Evolutionary conservation across 2,329 filamentous ascomycete genomes (phyloP).

Genomic region (Aspergillus niger): DNA sequence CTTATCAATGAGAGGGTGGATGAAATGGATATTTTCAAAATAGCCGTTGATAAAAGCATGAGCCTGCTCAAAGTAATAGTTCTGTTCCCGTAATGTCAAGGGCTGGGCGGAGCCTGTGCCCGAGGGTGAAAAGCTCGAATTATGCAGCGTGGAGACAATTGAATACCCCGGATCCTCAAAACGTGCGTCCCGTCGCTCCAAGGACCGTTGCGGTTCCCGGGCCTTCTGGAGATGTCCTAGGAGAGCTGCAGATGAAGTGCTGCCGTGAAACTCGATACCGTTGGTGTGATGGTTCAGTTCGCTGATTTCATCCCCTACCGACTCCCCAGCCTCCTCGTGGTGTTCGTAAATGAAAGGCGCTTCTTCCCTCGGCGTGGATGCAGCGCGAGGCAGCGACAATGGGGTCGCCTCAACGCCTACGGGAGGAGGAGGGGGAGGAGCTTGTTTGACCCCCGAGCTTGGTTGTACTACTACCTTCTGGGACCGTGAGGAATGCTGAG

Average conservation of each 20-base stretch:
- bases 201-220: slow-evolving; percentile 25
- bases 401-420: slow-evolving; percentile 25
- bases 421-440: neutral
- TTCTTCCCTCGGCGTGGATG: slow-evolving; percentile 22
- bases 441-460: slow-evolving; percentile 6
- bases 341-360: slow-evolving; percentile 18
- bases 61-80: slow-evolving; percentile 49
- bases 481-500: slow-evolving; percentile 16
- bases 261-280: slow-evolving; percentile 53
- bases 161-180: slow-evolving; percentile 34
- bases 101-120: slow-evolving; percentile 25
- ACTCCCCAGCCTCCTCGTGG: slow-evolving; percentile 29
- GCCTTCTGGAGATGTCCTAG: slow-evolving; percentile 45
- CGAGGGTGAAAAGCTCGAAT: slow-evolving; percentile 46
- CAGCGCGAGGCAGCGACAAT: slow-evolving; percentile 26
- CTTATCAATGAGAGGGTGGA: slow-evolving; percentile 53
- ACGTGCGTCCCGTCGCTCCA: slow-evolving; percentile 14
- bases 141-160: slow-evolving; percentile 50
- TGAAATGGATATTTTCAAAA: slow-evolving; percentile 53
- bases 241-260: slow-evolving; percentile 50
- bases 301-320: slow-evolving; percentile 42
- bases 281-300: slow-evolving; percentile 51
- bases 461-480: slow-evolving; percentile 1
- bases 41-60: slow-evolving; percentile 51
- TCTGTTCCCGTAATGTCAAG: slow-evolving; percentile 28